Evolutionary conservation across 257 asterid species (phyloP), one percentile per base, ranked within the genome.

Genomic region (Fraxinus pennsylvanica): DNA sequence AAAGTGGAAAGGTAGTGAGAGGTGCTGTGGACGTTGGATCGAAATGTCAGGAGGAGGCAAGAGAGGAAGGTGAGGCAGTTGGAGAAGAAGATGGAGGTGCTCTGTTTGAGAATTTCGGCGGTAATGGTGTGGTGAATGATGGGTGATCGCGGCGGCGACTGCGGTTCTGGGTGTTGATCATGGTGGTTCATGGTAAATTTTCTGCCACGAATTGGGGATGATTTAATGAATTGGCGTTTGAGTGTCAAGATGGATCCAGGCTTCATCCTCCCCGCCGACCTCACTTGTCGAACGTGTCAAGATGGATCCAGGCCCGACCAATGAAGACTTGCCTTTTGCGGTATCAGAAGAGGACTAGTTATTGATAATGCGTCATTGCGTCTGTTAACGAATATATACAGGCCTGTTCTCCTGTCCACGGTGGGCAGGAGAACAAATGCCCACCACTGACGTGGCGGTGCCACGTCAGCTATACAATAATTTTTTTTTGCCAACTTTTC

Each of bases 311-410:
- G 59, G 33, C 6, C 15, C 68, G 8, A 10, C 68, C 5, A 1
- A 10, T 9, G 68, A 61, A 2, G 68, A 61, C 68, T 75, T 85
- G 75, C 77, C 77, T 66, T 25, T 76, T 17, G 88, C 82, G 52
- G 12, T 82, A 57, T 32, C 83, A 19, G 65, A 74, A 33, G 90
- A 87, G 39, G 88, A 89, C 38, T 85, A 85, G 88, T 71, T 14
- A 47, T 57, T 36, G 63, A n/a, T 74, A n/a, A 57, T n/a, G 29
- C 29, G 10, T 57, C 1, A 25, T 25, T 25, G 27, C 27, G 27
- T 25, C 27, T 5, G 21, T 19, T 7, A 57, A 57, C 27, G 33
- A 22, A 61, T 22, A 22, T 54, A 19, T 61, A n/a, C 27, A 25
- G 27, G 27, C 27, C 27, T 25, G 27, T 25, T 25, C 27, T 25